These are phyloP conservation scores for Fraxinus paxiana DNA, from an alignment of 305 asterid species.

Conservation along the genomic window DNA sequence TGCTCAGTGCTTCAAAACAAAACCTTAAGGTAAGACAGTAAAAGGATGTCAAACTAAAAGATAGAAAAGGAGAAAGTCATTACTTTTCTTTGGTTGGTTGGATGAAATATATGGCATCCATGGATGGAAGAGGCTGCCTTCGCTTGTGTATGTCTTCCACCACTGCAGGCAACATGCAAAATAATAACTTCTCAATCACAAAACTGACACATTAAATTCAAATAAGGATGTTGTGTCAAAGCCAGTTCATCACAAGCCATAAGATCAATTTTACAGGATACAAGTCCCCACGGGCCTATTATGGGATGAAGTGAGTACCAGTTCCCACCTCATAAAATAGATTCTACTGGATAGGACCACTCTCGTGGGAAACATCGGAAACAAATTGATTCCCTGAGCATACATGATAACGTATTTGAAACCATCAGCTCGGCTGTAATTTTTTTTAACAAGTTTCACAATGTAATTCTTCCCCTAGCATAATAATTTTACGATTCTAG, in stretches of 20 bases:
- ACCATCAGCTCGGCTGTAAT: background rate
- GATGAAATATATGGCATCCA: constrained; percentile 96
- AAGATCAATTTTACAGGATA: background rate
- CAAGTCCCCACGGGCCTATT: background rate
- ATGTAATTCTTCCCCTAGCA: background rate
- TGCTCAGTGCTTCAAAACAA: background rate
- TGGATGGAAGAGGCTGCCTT: constrained; percentile 89
- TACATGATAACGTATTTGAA: background rate
- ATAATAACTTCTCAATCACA: constrained; percentile 27
- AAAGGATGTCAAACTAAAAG: constrained; percentile 14
- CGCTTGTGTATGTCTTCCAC: constrained; percentile 97
- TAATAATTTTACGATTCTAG: background rate
- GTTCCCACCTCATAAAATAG: constrained; percentile 1
- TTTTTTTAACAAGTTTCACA: background rate
- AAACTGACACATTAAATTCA: constrained; percentile 9
- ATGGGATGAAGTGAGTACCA: background rate
- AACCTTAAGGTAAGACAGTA: background rate
- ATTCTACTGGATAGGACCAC: background rate
- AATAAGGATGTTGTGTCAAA: background rate
- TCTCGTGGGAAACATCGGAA: constrained; percentile 2
- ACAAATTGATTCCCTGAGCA: background rate
- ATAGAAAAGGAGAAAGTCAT: background rate
- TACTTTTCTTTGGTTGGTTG: constrained; percentile 98
- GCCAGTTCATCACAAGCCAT: background rate
- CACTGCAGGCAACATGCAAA: constrained; percentile 59